A percentile compares a stretch with the other conserved stretches of the same genome.
Evolutionary conservation across 1,284 basidiomycete genomes (phyloP).

Genomic region (Naganishia liquefaciens): DNA sequence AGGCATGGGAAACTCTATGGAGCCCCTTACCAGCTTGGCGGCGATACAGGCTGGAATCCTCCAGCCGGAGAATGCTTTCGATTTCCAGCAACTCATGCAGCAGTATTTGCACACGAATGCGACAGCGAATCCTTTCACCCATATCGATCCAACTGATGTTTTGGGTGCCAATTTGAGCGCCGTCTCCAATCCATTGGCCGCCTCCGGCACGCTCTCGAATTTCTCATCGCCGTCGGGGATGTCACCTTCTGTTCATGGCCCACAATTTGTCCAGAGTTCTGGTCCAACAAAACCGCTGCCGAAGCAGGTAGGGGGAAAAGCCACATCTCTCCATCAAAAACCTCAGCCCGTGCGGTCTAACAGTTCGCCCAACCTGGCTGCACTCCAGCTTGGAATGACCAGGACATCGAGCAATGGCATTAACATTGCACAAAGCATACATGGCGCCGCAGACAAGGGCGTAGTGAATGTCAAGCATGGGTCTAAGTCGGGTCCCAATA

Average conservation of each 20-base stretch:
- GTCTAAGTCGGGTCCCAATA: conserved; percentile 34
- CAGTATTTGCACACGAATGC: conserved; percentile 51
- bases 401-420: conserved; percentile 4
- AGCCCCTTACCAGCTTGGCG: conserved; percentile 9
- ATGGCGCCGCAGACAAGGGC: neutral
- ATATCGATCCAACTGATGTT: conserved; percentile 84
- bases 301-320: conserved; percentile 43
- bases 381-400: conserved; percentile 35
- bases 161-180: conserved; percentile 65
- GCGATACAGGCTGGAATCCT: conserved; percentile 25
- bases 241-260: conserved; percentile 38
- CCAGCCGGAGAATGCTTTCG: conserved; percentile 33
- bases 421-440: neutral
- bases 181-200: conserved; percentile 56
- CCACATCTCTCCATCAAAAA: conserved; percentile 30
- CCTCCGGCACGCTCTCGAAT: conserved; percentile 21
- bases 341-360: conserved; percentile 45
- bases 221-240: conserved; percentile 30
- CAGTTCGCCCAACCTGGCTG: conserved; percentile 51
- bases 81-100: conserved; percentile 55
- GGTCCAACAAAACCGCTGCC: conserved; percentile 40
- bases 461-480: neutral
- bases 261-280: conserved; percentile 2
- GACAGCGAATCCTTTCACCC: conserved; percentile 63
- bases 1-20: neutral